phyloP scores from a whole-genome alignment of 2,329 filamentous ascomycete genomes.

The Claviceps lovelessii region DNA sequence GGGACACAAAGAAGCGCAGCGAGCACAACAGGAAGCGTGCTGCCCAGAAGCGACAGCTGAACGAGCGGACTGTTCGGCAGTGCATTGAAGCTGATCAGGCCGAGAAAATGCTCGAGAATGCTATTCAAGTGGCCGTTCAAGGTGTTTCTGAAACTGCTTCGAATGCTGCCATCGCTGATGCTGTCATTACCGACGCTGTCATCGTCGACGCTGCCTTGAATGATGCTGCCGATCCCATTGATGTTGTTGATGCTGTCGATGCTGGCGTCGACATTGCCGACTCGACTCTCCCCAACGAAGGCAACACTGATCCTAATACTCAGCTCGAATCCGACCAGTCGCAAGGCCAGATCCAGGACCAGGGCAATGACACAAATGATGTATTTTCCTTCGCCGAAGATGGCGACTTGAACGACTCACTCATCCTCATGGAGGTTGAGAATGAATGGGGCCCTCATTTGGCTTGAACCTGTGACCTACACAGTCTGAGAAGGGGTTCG shows the following conservation, averaged over 20 bases:
- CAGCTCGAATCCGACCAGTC: neutral
- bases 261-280: neutral
- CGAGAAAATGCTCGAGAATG: neutral
- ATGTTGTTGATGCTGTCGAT: neutral
- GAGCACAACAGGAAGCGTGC: slow-evolving; percentile 3
- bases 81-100: neutral
- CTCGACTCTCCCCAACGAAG: neutral
- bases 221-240: neutral
- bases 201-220: neutral
- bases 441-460: neutral
- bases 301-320: neutral
- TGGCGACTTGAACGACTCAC: neutral
- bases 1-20: neutral
- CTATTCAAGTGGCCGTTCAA: neutral
- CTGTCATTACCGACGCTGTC: neutral
- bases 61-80: slow-evolving; percentile 3
- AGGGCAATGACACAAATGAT: neutral
- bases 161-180: neutral
- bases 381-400: neutral
- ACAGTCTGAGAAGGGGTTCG: neutral
- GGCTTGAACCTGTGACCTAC: neutral
- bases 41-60: slow-evolving; percentile 3
- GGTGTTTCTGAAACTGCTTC: neutral
- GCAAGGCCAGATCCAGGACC: neutral
- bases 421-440: neutral